These are phyloP conservation scores for Tricholoma sp. DNA, from an alignment of 768 basidiomycete genomes.

Conservation along the genomic window DNA sequence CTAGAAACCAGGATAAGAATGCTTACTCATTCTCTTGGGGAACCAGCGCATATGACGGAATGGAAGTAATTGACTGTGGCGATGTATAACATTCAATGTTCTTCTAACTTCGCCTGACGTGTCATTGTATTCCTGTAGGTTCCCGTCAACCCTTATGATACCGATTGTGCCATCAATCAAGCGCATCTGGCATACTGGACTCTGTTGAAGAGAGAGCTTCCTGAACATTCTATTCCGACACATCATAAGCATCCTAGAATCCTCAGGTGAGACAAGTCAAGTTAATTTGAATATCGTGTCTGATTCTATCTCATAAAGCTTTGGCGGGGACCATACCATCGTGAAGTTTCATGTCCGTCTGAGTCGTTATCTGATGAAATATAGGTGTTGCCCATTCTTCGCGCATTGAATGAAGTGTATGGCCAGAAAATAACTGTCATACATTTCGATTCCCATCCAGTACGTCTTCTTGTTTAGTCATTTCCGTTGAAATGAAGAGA, in stretches of 20 bases:
- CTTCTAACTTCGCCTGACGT: not conserved
- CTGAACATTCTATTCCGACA: not conserved
- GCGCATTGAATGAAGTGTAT: not conserved
- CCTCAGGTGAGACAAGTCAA: not conserved
- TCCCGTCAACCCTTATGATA: not conserved
- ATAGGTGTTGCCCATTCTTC: not conserved
- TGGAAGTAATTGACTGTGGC: not conserved
- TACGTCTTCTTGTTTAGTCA: not conserved
- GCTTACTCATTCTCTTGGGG: not conserved
- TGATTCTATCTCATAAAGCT: not conserved
- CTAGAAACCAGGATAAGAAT: not conserved
- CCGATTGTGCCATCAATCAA: not conserved
- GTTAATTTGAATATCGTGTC: not conserved
- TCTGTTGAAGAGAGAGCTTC: not conserved
- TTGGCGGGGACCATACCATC: not conserved
- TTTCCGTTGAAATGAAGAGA: not conserved
- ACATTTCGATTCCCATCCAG: not conserved
- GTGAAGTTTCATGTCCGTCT: not conserved
- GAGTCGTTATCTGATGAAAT: not conserved
- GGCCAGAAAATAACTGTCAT: not conserved
- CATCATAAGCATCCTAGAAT: not conserved
- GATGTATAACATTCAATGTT: not conserved
- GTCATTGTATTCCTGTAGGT: not conserved
- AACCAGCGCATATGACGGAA: not conserved
- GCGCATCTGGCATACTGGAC: not conserved